These are phyloP conservation scores for Penium margaritaceum DNA, from an alignment of 139 green algal genomes.

Conservation along the genomic window DNA sequence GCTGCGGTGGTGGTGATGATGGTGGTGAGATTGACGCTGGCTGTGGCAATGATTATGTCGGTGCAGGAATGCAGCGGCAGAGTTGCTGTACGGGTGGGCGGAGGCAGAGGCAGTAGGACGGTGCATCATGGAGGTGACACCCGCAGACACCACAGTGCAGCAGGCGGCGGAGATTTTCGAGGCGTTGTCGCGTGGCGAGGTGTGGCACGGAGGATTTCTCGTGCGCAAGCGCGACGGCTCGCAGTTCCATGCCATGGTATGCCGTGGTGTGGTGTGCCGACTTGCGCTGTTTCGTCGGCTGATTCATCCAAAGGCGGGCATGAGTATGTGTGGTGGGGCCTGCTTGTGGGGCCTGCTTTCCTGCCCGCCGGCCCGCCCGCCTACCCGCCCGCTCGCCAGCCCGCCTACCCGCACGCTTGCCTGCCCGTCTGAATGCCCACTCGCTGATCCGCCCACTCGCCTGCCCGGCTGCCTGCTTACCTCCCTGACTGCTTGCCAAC, in stretches of 20 bases:
- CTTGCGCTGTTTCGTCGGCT: too few species aligned
- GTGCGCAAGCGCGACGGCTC: neutral
- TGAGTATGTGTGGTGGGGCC: too few species aligned
- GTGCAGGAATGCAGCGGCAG: conserved; percentile 18
- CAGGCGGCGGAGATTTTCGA: conserved; percentile 14
- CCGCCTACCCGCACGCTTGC: too few species aligned
- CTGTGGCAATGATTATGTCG: neutral
- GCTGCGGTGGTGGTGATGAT: neutral
- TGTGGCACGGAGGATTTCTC: conserved; percentile 25
- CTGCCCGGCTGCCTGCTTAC: too few species aligned
- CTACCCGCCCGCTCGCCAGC: too few species aligned
- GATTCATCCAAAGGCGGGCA: too few species aligned
- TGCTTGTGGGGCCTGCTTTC: too few species aligned
- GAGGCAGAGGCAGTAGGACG: conserved; percentile 11
- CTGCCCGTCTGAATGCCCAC: too few species aligned
- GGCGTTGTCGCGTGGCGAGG: neutral
- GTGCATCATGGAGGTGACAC: neutral
- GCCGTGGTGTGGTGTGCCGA: too few species aligned
- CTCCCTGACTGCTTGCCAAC: too few species aligned
- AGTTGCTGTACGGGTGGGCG: conserved; percentile 16
- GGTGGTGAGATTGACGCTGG: neutral
- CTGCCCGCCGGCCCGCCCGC: too few species aligned
- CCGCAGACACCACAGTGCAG: neutral
- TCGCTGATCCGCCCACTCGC: too few species aligned
- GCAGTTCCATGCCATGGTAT: conserved; percentile 3